These are phyloP conservation scores for Aspergillus bertholletiae DNA, from an alignment of 495 filamentous ascomycete genomes.

Conservation along the genomic window DNA sequence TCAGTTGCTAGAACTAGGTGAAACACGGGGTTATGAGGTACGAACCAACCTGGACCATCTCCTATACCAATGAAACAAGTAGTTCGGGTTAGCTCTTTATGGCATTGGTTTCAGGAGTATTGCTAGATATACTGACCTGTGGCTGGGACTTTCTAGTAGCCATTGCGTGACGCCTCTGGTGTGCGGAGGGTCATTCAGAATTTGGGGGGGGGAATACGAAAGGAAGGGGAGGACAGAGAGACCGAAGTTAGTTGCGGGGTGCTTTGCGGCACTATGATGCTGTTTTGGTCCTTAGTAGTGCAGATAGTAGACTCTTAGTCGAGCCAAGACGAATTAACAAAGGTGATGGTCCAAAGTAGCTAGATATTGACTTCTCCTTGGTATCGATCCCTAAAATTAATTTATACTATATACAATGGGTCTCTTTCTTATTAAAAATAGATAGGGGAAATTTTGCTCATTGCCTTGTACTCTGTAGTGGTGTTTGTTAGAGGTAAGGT, in stretches of 20 bases:
- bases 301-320: not conserved
- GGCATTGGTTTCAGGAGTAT: not conserved
- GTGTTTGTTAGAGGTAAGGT: too few species aligned
- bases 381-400: too few species aligned
- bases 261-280: conserved; percentile 6
- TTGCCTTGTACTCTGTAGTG: too few species aligned
- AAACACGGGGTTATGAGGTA: conserved; percentile 34
- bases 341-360: too few species aligned
- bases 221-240: not conserved
- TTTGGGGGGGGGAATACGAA: not conserved
- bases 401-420: too few species aligned
- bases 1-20: conserved; percentile 18
- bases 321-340: not conserved
- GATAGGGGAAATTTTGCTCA: too few species aligned
- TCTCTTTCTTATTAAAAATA: too few species aligned
- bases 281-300: not conserved
- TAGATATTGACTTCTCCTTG: too few species aligned
- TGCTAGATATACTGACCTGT: conserved; percentile 54
- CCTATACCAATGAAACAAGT: conserved; percentile 46
- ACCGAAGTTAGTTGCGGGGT: not conserved
- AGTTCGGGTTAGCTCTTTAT: conserved; percentile 15
- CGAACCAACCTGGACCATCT: conserved; percentile 99
- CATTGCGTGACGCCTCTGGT: conserved; percentile 27
- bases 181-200: not conserved
- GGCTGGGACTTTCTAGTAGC: conserved; percentile 64